A percentile compares a stretch with the other conserved stretches of the same genome.
Conservation (phyloP, 2,329 filamentous ascomycete genomes). For the Cladorrhinum sp. region DNA sequence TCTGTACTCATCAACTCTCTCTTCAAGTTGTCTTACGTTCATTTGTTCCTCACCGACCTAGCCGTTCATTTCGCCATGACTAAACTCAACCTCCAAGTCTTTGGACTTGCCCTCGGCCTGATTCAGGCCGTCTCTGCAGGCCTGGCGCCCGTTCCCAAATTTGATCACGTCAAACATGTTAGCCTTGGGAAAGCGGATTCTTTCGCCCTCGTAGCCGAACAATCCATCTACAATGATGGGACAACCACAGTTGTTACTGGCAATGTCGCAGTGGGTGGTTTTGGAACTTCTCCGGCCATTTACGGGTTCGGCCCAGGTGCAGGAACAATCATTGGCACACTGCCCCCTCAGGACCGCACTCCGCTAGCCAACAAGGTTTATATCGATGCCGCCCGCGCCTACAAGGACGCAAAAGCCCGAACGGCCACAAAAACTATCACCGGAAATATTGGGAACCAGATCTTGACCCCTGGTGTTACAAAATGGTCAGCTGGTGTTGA, state of each 20-base stretch:
- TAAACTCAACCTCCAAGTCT: background rate
- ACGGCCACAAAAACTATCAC: background rate
- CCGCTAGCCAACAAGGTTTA: background rate
- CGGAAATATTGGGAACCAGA: background rate
- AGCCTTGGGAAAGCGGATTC: background rate
- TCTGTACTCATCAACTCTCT: background rate
- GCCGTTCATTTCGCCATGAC: background rate
- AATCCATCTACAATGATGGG: no score
- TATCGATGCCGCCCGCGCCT: background rate
- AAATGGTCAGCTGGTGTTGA: background rate
- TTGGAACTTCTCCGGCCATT: no score
- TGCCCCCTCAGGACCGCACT: no score
- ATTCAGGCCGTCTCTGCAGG: background rate
- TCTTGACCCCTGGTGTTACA: background rate
- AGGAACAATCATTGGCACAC: no score
- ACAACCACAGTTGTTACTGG: background rate
- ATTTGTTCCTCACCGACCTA: no score
- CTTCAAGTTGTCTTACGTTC: no score
- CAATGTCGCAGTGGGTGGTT: background rate
- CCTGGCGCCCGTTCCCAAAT: background rate
- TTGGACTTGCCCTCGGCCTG: background rate
- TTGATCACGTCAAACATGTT: background rate
- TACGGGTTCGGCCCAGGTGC: no score
- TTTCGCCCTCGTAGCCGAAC: no score
- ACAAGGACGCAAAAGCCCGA: background rate